phyloP scores from a whole-genome alignment of 1,284 basidiomycete genomes.

The Cystobasidiaceae sp. region DNA sequence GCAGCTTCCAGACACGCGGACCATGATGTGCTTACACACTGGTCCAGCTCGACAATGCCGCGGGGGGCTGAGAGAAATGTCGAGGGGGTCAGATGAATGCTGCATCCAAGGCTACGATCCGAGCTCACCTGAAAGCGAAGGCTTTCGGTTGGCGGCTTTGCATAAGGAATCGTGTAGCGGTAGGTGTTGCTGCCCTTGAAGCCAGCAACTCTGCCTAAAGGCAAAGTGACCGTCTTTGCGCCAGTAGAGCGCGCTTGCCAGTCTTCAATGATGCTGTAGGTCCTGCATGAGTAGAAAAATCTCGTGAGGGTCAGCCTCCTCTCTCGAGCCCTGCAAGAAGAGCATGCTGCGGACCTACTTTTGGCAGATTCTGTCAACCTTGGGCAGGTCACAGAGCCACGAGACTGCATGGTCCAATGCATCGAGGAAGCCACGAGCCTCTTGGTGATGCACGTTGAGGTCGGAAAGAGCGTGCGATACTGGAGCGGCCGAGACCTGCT shows the following conservation, averaged over 20 bases:
- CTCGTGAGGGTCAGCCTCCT: neutral
- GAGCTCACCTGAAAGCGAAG: constrained; percentile 25
- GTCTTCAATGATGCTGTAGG: neutral
- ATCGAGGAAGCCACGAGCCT: too few relatives aligned
- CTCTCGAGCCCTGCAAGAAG: too few relatives aligned
- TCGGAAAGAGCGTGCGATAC: too few relatives aligned
- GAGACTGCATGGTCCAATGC: too few relatives aligned
- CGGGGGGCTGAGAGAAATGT: neutral
- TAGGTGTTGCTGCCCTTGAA: neutral
- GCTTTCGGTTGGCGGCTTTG: constrained; percentile 23
- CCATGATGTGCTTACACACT: constrained; percentile 9
- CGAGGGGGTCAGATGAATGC: neutral
- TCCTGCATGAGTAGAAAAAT: constrained; percentile 3
- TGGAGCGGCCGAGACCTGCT: too few relatives aligned
- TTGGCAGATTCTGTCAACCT: constrained; percentile 6
- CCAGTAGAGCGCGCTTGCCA: neutral
- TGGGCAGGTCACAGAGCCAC: constrained; percentile 18
- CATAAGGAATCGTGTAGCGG: constrained; percentile 38
- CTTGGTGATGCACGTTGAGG: too few relatives aligned
- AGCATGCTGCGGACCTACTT: constrained; percentile 12
- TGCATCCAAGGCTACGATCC: too few relatives aligned
- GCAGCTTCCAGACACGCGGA: neutral
- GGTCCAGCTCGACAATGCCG: neutral
- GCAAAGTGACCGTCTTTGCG: constrained; percentile 6
- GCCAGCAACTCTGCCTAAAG: constrained; percentile 7